Conservation (phyloP, 345 rosid species). For the Linum trigynum region DNA sequence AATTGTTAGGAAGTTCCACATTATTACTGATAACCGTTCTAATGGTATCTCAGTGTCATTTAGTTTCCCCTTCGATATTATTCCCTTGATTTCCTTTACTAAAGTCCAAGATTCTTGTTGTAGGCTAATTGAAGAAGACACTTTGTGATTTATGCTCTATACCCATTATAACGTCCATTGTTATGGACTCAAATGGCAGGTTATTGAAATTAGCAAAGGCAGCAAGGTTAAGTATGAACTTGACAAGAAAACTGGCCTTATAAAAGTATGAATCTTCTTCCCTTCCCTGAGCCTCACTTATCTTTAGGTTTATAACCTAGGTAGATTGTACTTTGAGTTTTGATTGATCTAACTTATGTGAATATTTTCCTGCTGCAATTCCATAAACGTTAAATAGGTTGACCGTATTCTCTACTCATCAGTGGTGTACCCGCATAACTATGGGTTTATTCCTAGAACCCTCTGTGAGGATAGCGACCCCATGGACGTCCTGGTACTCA, state of each 20-base stretch:
- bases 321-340: background rate
- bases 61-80: no score
- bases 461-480: constrained; percentile 97
- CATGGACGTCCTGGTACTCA: constrained; percentile 85
- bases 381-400: constrained; percentile 37
- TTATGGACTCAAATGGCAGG: constrained; percentile 34
- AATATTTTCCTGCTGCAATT: background rate
- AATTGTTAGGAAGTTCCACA: background rate
- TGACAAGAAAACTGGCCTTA: constrained; percentile 84
- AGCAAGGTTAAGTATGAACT: constrained; percentile 97
- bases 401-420: constrained; percentile 96
- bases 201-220: constrained; percentile 89
- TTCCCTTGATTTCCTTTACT: no score
- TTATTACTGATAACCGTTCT: background rate
- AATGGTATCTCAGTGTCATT: background rate
- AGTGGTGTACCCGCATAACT: constrained; percentile 97
- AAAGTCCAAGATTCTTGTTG: no score
- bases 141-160: background rate
- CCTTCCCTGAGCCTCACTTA: background rate
- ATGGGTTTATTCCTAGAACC: constrained; percentile 95
- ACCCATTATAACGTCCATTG: background rate
- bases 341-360: no score
- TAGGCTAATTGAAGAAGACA: no score
- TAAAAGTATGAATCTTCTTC: constrained; percentile 43
- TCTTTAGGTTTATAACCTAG: background rate